Evolutionary conservation across 305 asterid species (phyloP).

Genomic region (Rubia peregrina): DNA sequence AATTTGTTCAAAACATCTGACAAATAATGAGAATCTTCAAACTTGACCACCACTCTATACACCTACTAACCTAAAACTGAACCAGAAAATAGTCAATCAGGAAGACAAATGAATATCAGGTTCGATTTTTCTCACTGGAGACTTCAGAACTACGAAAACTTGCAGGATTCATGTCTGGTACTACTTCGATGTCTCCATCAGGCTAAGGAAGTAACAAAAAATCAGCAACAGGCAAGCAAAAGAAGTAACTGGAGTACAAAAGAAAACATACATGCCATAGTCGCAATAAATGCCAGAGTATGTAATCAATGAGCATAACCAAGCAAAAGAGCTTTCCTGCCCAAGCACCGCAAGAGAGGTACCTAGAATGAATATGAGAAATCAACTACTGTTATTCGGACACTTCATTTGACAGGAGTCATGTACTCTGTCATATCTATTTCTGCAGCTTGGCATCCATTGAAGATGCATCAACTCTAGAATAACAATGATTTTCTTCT

Average conservation of each 20-base stretch:
- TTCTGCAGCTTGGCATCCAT: not conserved
- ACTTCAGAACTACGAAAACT: conserved; percentile 26
- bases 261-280: conserved; percentile 59
- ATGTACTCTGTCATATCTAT: not conserved
- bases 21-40: too few species aligned
- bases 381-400: not conserved
- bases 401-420: not conserved
- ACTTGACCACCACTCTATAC: not conserved
- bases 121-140: conserved; percentile 9
- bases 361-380: conserved; percentile 35
- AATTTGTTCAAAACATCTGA: not conserved
- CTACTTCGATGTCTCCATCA: conserved; percentile 71
- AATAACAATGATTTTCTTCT: not conserved
- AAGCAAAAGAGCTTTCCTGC: conserved; percentile 92
- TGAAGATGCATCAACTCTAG: not conserved
- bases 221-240: not conserved
- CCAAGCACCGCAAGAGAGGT: conserved; percentile 89
- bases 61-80: not conserved
- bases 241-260: not conserved
- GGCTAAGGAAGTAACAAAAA: conserved; percentile 39
- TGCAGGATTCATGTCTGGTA: conserved; percentile 45
- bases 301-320: conserved; percentile 74
- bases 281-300: conserved; percentile 69
- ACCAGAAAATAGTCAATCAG: not conserved
- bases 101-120: not conserved